A percentile compares a stretch with the other conserved stretches of the same genome.
Conservation (phyloP, 2,329 filamentous ascomycete species). For the Xylariales sp. region DNA sequence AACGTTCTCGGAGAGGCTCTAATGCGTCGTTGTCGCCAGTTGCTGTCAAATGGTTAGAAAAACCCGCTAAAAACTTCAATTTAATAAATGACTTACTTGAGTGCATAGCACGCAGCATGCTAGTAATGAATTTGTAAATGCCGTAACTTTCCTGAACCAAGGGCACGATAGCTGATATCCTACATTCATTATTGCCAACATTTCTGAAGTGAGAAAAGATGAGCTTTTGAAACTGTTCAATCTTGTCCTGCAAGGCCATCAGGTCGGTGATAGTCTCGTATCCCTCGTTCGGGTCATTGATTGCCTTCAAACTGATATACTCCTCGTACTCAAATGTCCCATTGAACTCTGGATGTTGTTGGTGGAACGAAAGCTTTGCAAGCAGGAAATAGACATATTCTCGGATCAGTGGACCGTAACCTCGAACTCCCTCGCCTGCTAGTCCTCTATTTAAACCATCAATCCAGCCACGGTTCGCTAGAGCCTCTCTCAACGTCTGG, state of each 20-base stretch:
- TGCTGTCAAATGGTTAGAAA: conserved; percentile 60
- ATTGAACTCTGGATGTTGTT: conserved; percentile 97
- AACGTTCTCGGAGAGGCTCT: conserved; percentile 85
- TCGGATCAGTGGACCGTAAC: conserved; percentile 90
- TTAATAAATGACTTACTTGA: conserved; percentile 72
- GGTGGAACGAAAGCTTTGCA: conserved; percentile 95
- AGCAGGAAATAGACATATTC: conserved; percentile 98
- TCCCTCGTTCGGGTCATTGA: conserved; percentile 98
- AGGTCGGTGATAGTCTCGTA: conserved; percentile 96
- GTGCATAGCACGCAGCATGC: conserved; percentile 99
- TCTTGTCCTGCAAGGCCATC: conserved; percentile 97
- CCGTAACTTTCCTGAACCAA: conserved; percentile 98
- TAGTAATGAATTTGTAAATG: conserved; percentile 99
- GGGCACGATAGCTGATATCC: conserved; percentile 92
- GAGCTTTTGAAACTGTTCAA: conserved; percentile 97
- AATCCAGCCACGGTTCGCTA: conserved; percentile 89
- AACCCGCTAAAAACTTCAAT: not conserved
- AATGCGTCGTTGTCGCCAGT: conserved; percentile 95
- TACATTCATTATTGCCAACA: conserved; percentile 93
- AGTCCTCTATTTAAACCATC: conserved; percentile 90
- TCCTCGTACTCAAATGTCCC: conserved; percentile 99
- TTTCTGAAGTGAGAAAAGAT: conserved; percentile 97
- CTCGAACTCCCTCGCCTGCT: conserved; percentile 84
- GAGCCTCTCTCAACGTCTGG: conserved; percentile 85
- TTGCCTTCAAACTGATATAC: conserved; percentile 96